Evolutionary conservation across 768 basidiomycete genomes (phyloP), one percentile per base, ranked within the genome.

Genomic region (Kwoniella pini): DNA sequence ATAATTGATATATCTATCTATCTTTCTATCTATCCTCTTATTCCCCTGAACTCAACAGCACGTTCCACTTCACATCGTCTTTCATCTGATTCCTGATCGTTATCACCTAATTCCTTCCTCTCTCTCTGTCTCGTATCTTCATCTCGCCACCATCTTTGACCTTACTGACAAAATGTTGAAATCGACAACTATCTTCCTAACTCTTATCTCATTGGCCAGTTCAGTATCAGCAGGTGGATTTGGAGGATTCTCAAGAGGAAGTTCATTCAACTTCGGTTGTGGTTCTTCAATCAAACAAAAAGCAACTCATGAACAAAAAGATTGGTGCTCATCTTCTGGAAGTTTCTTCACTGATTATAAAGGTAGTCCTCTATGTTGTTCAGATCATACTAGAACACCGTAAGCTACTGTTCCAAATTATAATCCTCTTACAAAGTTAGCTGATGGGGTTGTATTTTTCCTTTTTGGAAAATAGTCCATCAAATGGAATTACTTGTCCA

Each of bases 291-390:
- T 61, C 52, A 45, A 31, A 38, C 54, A 42, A 3, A 64, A 58
- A 21, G 68, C 64, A 13, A 42, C 58, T 0, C 21, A 57, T 27
- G 22, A 48, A n/a, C 60, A 61, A 28, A 50, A 56, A 42, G 42
- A 60, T 17, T 54, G 55, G 17, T 69, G 68, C 54, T 60, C 60
- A 2, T 17, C 22, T 33, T 13, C 56, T 1, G 69, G 69, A 21
- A 54, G 53, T 30, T 70, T 70, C 58, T 61, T 68, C 46, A 60
- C 60, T 10, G 58, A 62, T n/a, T 52, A 55, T 39, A 30, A 53
- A 15, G 61, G 58, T 27, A 42, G 57, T 19, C 58, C 63, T 10
- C 36, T 65, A 48, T 67, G 69, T 51, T 64, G 54, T 44, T 65
- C 63, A 7, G 50, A 59, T 24, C 15, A 51, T 17, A 70, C 69